Evolutionary conservation across 2,329 filamentous ascomycete species (phyloP).

Genomic region (Penicillium freii): DNA sequence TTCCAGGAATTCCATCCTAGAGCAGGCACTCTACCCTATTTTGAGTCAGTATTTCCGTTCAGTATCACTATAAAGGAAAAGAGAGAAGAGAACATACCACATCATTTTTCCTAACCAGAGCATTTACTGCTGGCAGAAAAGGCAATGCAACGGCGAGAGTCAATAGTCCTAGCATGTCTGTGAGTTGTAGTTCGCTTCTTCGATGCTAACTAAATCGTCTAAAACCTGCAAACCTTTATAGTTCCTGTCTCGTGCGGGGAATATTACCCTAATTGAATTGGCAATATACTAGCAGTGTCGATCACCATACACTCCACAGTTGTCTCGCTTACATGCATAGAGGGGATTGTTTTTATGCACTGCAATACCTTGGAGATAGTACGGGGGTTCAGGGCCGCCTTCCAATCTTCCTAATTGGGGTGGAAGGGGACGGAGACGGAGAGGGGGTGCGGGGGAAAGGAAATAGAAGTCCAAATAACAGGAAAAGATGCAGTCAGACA

Average conservation of each 20-base stretch:
- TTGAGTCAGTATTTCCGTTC: neutral
- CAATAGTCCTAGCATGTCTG: conserved; percentile 9
- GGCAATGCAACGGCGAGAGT: conserved; percentile 18
- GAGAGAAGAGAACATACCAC: conserved; percentile 23
- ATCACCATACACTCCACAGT: neutral
- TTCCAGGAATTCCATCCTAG: conserved; percentile 50
- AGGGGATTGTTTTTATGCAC: too few relatives aligned
- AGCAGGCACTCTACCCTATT: conserved; percentile 30
- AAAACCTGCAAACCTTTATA: neutral
- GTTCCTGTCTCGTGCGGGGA: neutral
- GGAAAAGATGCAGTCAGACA: too few relatives aligned
- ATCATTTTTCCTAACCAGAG: conserved; percentile 28
- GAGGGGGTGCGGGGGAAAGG: neutral
- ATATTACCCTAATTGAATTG: neutral
- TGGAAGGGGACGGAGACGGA: neutral
- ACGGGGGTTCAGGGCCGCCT: neutral
- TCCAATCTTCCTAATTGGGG: neutral
- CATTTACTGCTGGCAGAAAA: conserved; percentile 19
- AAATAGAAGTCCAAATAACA: neutral
- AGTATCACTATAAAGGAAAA: neutral
- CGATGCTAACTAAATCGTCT: too few relatives aligned
- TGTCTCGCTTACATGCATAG: neutral
- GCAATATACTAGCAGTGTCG: neutral
- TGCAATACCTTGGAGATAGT: too few relatives aligned
- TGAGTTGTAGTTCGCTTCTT: neutral